Percentiles rank a stretch among this genome's conserved stretches.
Evolutionary conservation across 495 filamentous ascomycete genomes (phyloP).

Genomic region (Extremus antarcticus): DNA sequence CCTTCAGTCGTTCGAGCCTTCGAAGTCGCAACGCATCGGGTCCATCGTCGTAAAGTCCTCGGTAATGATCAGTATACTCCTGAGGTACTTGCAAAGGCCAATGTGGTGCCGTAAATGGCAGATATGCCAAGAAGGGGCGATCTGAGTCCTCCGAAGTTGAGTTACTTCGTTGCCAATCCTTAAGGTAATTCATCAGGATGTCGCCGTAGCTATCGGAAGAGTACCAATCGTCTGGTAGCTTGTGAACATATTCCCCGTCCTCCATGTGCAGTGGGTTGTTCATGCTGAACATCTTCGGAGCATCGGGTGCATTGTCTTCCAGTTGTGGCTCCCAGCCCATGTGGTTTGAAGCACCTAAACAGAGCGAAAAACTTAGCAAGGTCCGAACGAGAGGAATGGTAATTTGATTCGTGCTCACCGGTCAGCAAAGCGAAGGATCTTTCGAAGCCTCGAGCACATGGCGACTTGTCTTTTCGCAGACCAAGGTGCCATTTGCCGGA

Average conservation of each 20-base stretch:
- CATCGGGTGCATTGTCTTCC: background rate
- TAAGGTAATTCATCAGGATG: conserved; percentile 42
- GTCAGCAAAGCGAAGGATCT: conserved; percentile 38
- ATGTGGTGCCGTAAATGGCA: conserved; percentile 50
- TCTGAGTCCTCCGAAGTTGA: conserved; percentile 34
- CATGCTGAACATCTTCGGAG: conserved; percentile 1
- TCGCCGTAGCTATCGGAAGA: conserved; percentile 41
- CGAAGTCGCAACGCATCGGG: conserved; percentile 42
- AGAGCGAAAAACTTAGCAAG: no score
- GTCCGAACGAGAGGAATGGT: no score
- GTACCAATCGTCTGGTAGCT: conserved; percentile 21
- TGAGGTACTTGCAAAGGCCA: conserved; percentile 50
- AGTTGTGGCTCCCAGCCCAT: conserved; percentile 44
- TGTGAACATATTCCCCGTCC: background rate
- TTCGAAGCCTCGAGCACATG: conserved; percentile 36
- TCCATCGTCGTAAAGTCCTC: conserved; percentile 46
- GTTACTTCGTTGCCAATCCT: conserved; percentile 25
- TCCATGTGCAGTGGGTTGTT: background rate
- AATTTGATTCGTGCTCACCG: no score
- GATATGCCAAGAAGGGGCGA: conserved; percentile 48
- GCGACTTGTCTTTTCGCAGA: conserved; percentile 31
- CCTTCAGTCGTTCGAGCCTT: conserved; percentile 41
- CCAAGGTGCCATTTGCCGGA: conserved; percentile 50
- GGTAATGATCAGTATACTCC: conserved; percentile 43
- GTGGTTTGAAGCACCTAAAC: conserved; percentile 46